Base-by-base conservation (phyloP, 257 asterid species). In the Echites panduratus region DNA sequence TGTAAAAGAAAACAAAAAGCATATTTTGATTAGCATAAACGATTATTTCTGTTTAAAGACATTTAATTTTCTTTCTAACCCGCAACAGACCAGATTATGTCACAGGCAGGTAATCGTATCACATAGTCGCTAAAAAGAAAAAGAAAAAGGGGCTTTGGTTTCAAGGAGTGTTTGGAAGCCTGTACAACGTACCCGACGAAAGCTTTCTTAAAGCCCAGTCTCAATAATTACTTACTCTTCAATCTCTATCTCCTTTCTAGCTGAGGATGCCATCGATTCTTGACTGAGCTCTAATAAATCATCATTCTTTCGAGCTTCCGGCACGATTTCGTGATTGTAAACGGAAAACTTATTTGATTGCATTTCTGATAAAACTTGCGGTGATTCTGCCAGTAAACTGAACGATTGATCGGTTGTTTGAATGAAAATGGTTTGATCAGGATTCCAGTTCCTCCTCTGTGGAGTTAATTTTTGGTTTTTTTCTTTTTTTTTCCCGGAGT, bases 261-360 rank as follows among this genome's bases (percentile, higher is more conserved):
- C 41, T 4, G 38, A 52, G 40, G 49, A 17, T 58, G 68, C 68
- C 65, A 75, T 68, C 78, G 74, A 44, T 68, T 53, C 32, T n/a
- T 44, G 12, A 44, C 32, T 38, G 9, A 9, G 24, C 48, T 29
- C 48, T 63, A 1, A 32, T 63, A 5, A 62, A 35, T 32, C 47
- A 32, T 63, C 27, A 16, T 40, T 22, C 14, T 35, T 49, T 29
- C 16, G 27, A 57, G 44, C 44, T 63, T 38, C 22, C n/a, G n/a
- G 10, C 9, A 2, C 27, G 68, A 35, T 35, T 16, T 63, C 44
- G 27, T 19, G 12, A 38, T 38, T 63, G 1, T 38, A 14, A 3
- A 63, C 2, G 48, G 48, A 63, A 17, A 35, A 27, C 27, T 62
- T 62, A 32, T 35, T 32, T 62, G 24, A 32, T 32, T 63, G 1